Evolutionary conservation across 2,329 filamentous ascomycete genomes (phyloP), one percentile per base, ranked within the genome.

Genomic region (Knoxdaviesia capensis): DNA sequence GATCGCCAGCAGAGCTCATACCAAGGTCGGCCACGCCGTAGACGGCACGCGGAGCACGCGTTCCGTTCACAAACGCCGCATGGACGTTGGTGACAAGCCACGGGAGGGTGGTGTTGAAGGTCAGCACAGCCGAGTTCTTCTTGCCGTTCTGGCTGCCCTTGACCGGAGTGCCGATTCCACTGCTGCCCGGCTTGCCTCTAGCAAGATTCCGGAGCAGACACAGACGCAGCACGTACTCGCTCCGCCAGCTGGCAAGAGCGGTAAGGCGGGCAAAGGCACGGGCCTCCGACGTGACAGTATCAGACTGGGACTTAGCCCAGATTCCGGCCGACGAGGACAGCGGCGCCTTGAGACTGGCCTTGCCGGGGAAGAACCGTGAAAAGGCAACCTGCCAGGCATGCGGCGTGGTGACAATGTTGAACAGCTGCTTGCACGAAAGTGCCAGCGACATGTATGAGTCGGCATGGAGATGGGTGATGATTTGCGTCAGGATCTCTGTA

Each of bases 371-470:
- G 60, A 78, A 88, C 47, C 87, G 84, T 50, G 84, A 72, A 54
- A 96, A 96, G 5, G 87, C 88, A 55, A 86, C 82, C 48, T 85
- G 77, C 88, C 88, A 96, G 6, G 86, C 86, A 60, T 94, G 85
- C 10, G 87, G 84, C 1, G 83, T 88, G 5, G 85, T 94, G 43
- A 96, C 80, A 36, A 96, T 66, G 41, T 71, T 69, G 57, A 93
- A 83, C 55, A 96, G 92, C 43, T 83, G 80, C 52, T 77, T 83
- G 33, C 84, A 94, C 31, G 96, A 85, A 41, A 93, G 69, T 11
- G 86, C 80, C 7, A 94, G 79, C 7, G 80, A 73, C 11, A 80
- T 77, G 51, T 96, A 73, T 29, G 88, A 86, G 47, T 83, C 74
- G 7, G 87, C 85, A 41, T 87, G 80, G 41, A 98, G 66, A 61